Evolutionary conservation across 2,329 filamentous ascomycete species (phyloP), one percentile per base, ranked within the genome.

Genomic region (Epichloe bromicola): DNA sequence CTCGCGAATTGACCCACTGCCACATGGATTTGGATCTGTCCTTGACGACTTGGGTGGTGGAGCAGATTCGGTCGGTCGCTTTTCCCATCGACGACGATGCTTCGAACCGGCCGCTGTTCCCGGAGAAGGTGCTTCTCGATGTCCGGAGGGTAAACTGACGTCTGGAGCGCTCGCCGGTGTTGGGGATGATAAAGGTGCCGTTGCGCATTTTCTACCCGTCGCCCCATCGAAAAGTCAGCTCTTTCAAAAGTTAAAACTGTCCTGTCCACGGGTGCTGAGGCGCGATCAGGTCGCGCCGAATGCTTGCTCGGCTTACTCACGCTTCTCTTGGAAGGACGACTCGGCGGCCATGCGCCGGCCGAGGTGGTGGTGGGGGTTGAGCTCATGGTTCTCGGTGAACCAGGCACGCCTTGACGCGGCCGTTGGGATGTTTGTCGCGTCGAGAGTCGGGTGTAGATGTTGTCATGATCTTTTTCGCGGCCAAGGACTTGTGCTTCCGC

Each of bases 181-280:
- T 75, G 7, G 91, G 89, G 50, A 95, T 78, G 59, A 97, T 85
- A 65, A 94, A 89, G 43, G 88, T 93, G 57, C 87, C 87, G 64
- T 91, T 86, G 58, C 85, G 83, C 54, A 94, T 75, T 76, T 89
- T 82, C 79, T 83, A 62, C 17, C 39, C 34, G 17, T 34, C 34
- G 23, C 20, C 5, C n/a, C 39, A 30, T 30, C 10, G 34, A 30
- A 15, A 14, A 23, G 46, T 48, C 36, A 48, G 46, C 19, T 12
- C 19, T 42, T 3, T 12, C 11, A n/a, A 42, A 3, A 2, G 19
- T 23, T 14, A 6, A 37, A 19, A 30, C 7, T 8, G 23, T 3
- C 23, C 26, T 30, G 26, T 30, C 8, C 8, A 42, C 19, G 19
- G 14, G 26, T 37, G 15, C 17, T 5, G 20, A 12, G 12, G 38